phyloP scores from a whole-genome alignment of 306 rosid genomes.

The Vicia villosa region DNA sequence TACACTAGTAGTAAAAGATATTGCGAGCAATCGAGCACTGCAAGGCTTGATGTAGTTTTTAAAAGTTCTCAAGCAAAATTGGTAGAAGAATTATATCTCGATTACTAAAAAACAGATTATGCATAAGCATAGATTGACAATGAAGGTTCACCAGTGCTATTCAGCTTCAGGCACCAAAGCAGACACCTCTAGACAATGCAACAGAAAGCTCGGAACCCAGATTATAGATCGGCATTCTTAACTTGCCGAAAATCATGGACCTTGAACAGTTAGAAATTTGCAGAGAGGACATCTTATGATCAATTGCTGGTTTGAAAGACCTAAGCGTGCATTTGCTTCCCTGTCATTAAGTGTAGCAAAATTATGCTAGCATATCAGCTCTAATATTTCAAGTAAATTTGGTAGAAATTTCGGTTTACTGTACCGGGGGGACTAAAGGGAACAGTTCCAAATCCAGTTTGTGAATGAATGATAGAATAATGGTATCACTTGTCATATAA shows the following conservation, averaged over 20 bases:
- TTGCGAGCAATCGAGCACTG: neutral
- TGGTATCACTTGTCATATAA: conserved; percentile 30
- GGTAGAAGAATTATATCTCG: conserved; percentile 18
- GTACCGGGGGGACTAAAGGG: neutral
- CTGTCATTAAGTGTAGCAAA: conserved; percentile 71
- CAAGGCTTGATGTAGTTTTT: neutral
- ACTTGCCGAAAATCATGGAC: conserved; percentile 58
- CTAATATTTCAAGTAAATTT: conserved; percentile 33
- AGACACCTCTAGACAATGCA: conserved; percentile 50
- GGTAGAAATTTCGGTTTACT: conserved; percentile 14
- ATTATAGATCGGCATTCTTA: conserved; percentile 47
- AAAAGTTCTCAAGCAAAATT: conserved; percentile 23
- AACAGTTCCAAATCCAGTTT: conserved; percentile 30
- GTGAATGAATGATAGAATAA: conserved; percentile 15
- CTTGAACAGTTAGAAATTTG: conserved; percentile 57
- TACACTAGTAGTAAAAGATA: conserved; percentile 12
- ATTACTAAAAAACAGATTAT: conserved; percentile 32
- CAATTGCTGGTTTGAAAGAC: conserved; percentile 64
- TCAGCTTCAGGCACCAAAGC: conserved; percentile 62
- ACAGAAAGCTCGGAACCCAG: conserved; percentile 45
- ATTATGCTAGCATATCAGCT: conserved; percentile 54
- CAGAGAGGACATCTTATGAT: conserved; percentile 58
- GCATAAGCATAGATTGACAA: conserved; percentile 40
- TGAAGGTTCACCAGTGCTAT: conserved; percentile 62
- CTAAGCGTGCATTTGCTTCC: conserved; percentile 76